Evolutionary conservation across 805 yeast genomes (phyloP), one percentile per base, ranked within the genome.

Genomic region (Starmerella apicola): DNA sequence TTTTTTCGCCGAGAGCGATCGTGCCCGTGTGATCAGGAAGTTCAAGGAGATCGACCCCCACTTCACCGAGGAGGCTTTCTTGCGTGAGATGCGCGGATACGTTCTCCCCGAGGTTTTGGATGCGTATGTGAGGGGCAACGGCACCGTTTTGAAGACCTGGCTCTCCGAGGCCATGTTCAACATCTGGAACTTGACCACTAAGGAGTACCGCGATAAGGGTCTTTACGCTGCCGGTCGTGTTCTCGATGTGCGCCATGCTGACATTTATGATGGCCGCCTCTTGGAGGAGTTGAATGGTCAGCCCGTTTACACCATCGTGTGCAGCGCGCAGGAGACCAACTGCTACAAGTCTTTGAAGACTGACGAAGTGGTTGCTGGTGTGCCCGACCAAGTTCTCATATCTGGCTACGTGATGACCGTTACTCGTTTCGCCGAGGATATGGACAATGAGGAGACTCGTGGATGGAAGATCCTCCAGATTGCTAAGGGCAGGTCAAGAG

Each of bases 381-480:
- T 85, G 24, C 95, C 85, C 57, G 94, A 86, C 54, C 85, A 85
- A 61, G 83, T 91, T 51, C 76, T 83, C 60, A 72, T 83, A 71
- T 78, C 93, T 53, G 78, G 94, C n/a, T 91, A 91, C 59, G 97
- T 94, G 30, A 75, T 91, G 85, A 98, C 88, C 18, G 67, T 91
- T 52, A 85, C 98, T 16, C 76, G 98, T 61, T 67, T 82, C 38
- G 85, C 95, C 3, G 98, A 86, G 61, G 85, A 86, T 45, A 75
- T 91, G 56, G 94, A 78, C 47, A 81, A 91, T 59, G 71, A 73
- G 39, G 86, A 78, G 55, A 91, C 99, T 19, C 94, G 83, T 56
- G 99, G 99, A 25, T 91, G 98, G 98, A 83, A 82, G 66, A 76
- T 91, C 41, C 62, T 88, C 55, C 97, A 88, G 65, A 82, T 88